Base-by-base conservation (phyloP, 148 eudicot genomes). In the Suaeda aralocaspica region DNA sequence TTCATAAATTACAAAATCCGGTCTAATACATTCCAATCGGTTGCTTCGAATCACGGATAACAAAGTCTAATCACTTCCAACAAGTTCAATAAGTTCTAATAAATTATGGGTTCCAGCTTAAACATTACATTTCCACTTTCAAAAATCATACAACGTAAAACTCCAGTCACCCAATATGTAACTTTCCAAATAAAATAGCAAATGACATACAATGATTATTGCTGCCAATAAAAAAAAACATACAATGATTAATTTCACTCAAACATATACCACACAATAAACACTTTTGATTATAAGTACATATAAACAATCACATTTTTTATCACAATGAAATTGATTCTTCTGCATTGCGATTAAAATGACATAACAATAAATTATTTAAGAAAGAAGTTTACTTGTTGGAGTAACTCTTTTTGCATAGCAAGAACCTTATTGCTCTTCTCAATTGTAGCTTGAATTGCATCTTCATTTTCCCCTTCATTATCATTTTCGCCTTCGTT, bases 401-500 rank as follows among this genome's bases (percentile, higher is more conserved):
- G 74, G 59, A 89, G 80, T 52, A 95, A 78, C 72, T 84, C 82
- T 52, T 65, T 87, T 64, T 91, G 97, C 76, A 82, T 82, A 21
- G 89, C 92, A 11, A 91, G 59, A 69, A 86, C 89, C 80, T 86
- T 89, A 77, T 87, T 87, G 74, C 92, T 87, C 82, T 87, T 95
- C 50, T 91, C 85, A 82, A 89, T 85, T 9, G 96, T 82, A 63
- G 86, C 96, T 72, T 91, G 84, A 61, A 95, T 73, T 5, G 90
- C 84, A 75, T 89, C 96, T 9, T 84, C 90, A 30, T 76, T 44
- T n/a, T n/a, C n/a, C 19, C 72, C 88, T 18, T 76, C 77, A 7
- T 58, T 77, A 29, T 74, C 71, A 9, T 55, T 3, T 57, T 72
- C 83, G 36, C 73, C 78, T 46, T 78, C 89, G 69, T 33, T 78